Evolutionary conservation across 495 filamentous ascomycete genomes (phyloP), one percentile per base, ranked within the genome.

Genomic region (Penicillium arizonense): DNA sequence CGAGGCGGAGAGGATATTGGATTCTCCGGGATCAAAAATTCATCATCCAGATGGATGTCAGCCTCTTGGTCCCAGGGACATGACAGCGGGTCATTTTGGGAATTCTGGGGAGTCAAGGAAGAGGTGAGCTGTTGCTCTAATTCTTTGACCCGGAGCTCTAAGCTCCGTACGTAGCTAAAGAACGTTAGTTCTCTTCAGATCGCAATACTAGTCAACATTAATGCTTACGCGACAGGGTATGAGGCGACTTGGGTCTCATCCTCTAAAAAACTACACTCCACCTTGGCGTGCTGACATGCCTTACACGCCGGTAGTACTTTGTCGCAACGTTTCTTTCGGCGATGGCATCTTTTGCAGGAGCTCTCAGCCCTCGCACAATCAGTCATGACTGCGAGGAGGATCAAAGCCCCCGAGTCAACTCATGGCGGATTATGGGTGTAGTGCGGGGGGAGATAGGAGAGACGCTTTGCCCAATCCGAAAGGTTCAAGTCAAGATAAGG

Each of bases 301-400:
- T 64, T 56, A 34, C 70, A 73, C 43, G 69, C 58, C 0, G 70
- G 70, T 3, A 73, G 47, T 3, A 50, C 48, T 30, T 62, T 68
- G 50, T 73, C 67, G 43, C 70, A 73, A 20, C 68, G 65, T 54
- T 73, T 73, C 52, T 73, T 73, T 8, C 70, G 40, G 30, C 62
- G 63, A 52, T 73, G 65, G 35, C 70, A 73, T 12, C 70, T 56
- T 20, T 64, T 63, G 50, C 70, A 73, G 23, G 70, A 73, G 36
- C 40, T 55, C 32, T 57, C 50, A 14, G 59, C 56, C 21, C 52
- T 39, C 12, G 55, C 59, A 30, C 9, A 30, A 10, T 30, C 28
- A 18, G 18, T 18, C 28, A 30, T 30, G 28, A 30, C 28, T 30
- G 28, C 2, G 28, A 30, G 8, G 28, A 30, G 8, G 28, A 7